Evolutionary conservation across 306 rosid species (phyloP).

Genomic region (Cicer cuneatum): DNA sequence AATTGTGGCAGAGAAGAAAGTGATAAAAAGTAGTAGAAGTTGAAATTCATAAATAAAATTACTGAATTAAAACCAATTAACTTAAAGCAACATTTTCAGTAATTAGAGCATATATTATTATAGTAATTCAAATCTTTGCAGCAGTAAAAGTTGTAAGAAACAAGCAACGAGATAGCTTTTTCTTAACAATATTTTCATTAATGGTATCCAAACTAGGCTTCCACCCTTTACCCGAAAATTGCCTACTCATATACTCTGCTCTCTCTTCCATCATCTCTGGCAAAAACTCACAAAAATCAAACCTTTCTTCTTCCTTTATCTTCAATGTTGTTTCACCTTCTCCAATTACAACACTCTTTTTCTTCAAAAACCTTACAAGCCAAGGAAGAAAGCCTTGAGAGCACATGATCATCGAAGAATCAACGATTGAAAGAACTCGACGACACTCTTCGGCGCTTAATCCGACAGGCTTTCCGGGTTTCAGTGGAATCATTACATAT

Average conservation of each 20-base stretch:
- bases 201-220: slow-evolving; percentile 88
- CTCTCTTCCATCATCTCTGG: slow-evolving; percentile 55
- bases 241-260: slow-evolving; percentile 74
- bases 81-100: not conserved
- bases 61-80: not conserved
- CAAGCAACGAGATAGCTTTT: slow-evolving; percentile 56
- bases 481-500: slow-evolving; percentile 77
- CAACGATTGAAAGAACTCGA: slow-evolving; percentile 45
- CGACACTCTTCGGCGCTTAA: slow-evolving; percentile 62
- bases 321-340: slow-evolving; percentile 34
- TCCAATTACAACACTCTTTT: not conserved
- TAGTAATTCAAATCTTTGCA: not conserved
- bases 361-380: slow-evolving; percentile 55
- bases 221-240: slow-evolving; percentile 84
- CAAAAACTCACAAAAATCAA: slow-evolving; percentile 49
- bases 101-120: not conserved
- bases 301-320: slow-evolving; percentile 40
- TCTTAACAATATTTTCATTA: slow-evolving; percentile 69
- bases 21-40: not conserved
- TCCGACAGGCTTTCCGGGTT: slow-evolving; percentile 66
- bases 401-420: slow-evolving; percentile 49
- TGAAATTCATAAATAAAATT: too few species aligned
- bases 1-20: not conserved
- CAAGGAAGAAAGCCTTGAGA: slow-evolving; percentile 60
- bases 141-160: slow-evolving; percentile 36